phyloP scores from a whole-genome alignment of 768 basidiomycete species.

The Collybia nuda region DNA sequence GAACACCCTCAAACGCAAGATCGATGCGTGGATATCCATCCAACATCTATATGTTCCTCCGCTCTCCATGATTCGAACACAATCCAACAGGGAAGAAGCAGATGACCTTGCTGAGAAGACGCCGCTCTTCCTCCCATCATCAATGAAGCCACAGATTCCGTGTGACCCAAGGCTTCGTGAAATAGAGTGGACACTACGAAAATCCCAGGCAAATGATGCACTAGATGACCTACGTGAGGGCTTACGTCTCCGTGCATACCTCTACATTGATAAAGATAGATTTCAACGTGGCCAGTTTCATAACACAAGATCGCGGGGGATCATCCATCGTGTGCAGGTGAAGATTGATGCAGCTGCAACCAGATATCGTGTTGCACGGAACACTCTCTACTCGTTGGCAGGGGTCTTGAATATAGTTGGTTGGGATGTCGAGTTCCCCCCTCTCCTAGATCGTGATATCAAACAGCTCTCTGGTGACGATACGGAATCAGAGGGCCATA shows the following conservation, averaged over 20 bases:
- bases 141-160: not conserved
- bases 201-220: no score
- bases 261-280: no score
- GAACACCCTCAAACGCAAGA: slow-evolving; percentile 2
- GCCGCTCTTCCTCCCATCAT: not conserved
- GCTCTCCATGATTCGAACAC: not conserved
- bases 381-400: not conserved
- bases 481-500: not conserved
- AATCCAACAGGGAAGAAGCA: not conserved
- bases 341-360: not conserved
- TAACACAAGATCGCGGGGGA: not conserved
- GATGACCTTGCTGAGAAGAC: not conserved
- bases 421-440: not conserved
- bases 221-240: no score
- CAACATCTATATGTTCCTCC: slow-evolving; percentile 4
- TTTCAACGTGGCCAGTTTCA: not conserved
- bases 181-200: not conserved
- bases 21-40: slow-evolving; percentile 3
- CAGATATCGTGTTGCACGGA: not conserved
- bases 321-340: not conserved
- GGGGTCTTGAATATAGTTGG: not conserved
- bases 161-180: not conserved
- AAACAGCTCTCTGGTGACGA: not conserved
- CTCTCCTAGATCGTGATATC: not conserved
- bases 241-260: no score